phyloP scores from a whole-genome alignment of 352 stramenopile genomes.

The Pythium myriotylum region DNA sequence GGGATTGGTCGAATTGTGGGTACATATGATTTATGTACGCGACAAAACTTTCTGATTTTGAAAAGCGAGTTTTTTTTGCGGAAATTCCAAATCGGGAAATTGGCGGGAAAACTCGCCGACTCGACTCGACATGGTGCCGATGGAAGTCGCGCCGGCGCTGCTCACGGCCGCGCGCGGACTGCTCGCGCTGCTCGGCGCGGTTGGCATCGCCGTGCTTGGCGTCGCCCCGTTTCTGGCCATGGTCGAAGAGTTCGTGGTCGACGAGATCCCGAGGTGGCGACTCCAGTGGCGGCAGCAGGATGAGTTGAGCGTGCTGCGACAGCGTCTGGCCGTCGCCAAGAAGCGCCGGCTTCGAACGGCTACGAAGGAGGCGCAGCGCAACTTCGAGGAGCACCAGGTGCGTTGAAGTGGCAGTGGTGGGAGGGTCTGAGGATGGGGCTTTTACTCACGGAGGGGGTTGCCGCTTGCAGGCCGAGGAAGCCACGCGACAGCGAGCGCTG shows the following conservation, averaged over 20 bases:
- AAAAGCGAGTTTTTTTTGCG: too few relatives aligned
- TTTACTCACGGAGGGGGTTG: too few relatives aligned
- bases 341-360: constrained; percentile 4
- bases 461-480: constrained; percentile 4
- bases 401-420: not conserved
- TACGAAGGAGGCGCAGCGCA: constrained; percentile 8
- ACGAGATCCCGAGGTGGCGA: constrained; percentile 17
- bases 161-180: constrained; percentile 20
- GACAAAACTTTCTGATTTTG: too few relatives aligned
- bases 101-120: too few relatives aligned
- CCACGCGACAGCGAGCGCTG: not conserved
- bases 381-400: constrained; percentile 21
- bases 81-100: not conserved
- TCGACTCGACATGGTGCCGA: too few relatives aligned
- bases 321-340: constrained; percentile 14
- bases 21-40: too few relatives aligned
- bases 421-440: too few relatives aligned
- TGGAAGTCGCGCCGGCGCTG: constrained; percentile 20
- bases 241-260: constrained; percentile 9
- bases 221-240: constrained; percentile 11
- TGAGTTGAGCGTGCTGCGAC: constrained; percentile 13
- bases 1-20: constrained; percentile 26
- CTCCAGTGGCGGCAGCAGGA: constrained; percentile 16
- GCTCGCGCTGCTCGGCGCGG: constrained; percentile 20
- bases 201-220: constrained; percentile 19